Base-by-base conservation (phyloP, 371 early-diverging fungal genomes). In the Mortierella sp. region DNA sequence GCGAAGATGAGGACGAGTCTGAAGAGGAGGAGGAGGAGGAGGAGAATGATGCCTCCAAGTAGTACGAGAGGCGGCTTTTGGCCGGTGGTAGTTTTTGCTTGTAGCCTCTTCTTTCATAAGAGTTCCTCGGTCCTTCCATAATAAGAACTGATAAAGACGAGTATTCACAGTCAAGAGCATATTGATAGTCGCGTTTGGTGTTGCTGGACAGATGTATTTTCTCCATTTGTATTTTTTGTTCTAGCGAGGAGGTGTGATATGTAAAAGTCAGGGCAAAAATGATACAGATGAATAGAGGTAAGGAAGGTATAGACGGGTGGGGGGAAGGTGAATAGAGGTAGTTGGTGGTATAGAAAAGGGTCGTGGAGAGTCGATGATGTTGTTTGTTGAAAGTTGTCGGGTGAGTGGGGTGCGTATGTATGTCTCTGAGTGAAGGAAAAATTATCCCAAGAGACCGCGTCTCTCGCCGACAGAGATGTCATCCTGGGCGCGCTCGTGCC, bases 381-480 rank as follows among this genome's bases (percentile, higher is more conserved):
- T 10, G 12, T 32, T 32, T 12, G 16, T 16, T 60, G 32, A 24
- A 5, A 11, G 27, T 1, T 60, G 60, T 16, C 32, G 32, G 1
- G 3, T 35, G 35, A 35, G 35, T 35, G 35, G 35, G 35, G 35
- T 1, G 35, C 0, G 35, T 32, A 2, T 32, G 35, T 35, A 35
- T 35, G 35, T 35, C 35, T 32, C 11, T 1, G 2, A 38, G 35
- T 16, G 29, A 21, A 32, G 18, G 35, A 12, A 10, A n/a, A 44
- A 72, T 75, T 80, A 84, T 49, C 84, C 84, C 73, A 85, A 58
- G 27, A 85, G 82, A 74, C 60, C 76, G 70, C 77, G 77, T 55
- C 85, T 72, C 71, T 85, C 85, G 29, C 72, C 79, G 29, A 55
- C 44, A 24, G 49, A 41, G 70, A 60, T 48, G 38, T 81, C 82